Conservation (phyloP, 2,329 filamentous ascomycete species). For the Aureobasidium sp. region DNA sequence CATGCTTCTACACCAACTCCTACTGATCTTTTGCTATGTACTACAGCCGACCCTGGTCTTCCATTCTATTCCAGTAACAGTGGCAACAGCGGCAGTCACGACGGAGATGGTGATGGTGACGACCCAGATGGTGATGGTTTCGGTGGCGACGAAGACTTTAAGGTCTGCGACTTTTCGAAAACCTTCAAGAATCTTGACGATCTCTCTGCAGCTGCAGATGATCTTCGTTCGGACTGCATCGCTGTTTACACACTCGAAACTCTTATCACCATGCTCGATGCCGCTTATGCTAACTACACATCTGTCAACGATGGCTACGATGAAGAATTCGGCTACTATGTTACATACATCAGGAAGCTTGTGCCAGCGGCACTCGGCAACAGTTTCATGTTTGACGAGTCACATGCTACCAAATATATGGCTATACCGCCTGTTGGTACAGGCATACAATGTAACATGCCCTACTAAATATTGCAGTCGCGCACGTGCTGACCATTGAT, state of each 20-base stretch:
- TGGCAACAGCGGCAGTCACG: not conserved
- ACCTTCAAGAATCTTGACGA: slow-evolving; percentile 6
- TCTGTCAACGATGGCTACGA: slow-evolving; percentile 14
- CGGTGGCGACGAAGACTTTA: not conserved
- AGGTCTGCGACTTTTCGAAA: not conserved
- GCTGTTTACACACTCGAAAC: not conserved
- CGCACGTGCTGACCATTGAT: not conserved
- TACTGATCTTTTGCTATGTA: not conserved
- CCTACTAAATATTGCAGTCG: not conserved
- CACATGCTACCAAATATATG: not conserved
- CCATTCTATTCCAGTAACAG: not conserved
- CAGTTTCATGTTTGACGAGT: slow-evolving; percentile 7
- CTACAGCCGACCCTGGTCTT: not conserved
- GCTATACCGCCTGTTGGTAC: not conserved
- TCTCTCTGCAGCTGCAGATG: not conserved
- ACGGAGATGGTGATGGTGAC: not conserved
- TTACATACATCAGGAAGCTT: slow-evolving; percentile 10
- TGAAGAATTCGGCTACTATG: slow-evolving; percentile 8
- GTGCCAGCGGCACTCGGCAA: slow-evolving; percentile 7
- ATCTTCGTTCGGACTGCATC: slow-evolving; percentile 1
- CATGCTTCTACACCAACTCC: not conserved
- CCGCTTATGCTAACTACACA: slow-evolving; percentile 3
- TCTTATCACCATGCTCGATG: slow-evolving; percentile 6
- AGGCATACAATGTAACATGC: not conserved
- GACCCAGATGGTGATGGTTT: not conserved